Conservation (phyloP, 352 stramenopile genomes). For the Globisporangium cederbergense region DNA sequence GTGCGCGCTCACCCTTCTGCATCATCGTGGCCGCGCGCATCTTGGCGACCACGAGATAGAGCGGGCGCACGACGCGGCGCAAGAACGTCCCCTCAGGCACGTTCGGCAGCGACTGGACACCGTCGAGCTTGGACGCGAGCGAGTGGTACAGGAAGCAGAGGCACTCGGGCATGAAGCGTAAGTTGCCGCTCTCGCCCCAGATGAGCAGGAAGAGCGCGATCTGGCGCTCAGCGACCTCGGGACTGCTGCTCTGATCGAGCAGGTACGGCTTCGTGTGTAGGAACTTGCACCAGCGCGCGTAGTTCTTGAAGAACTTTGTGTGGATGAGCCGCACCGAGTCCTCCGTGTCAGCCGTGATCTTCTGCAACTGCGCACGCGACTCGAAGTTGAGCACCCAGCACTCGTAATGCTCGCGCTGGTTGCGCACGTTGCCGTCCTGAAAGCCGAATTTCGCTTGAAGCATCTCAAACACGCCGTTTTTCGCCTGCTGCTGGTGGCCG, state of each 20-base stretch:
- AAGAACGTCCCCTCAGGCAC: slow-evolving; percentile 72
- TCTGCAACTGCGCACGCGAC: slow-evolving; percentile 38
- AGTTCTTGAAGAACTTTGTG: slow-evolving; percentile 92
- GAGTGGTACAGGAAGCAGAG: slow-evolving; percentile 88
- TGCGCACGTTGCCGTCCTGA: slow-evolving; percentile 78
- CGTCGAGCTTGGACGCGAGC: slow-evolving; percentile 68
- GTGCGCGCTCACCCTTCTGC: slow-evolving; percentile 22
- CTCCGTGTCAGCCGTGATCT: slow-evolving; percentile 36
- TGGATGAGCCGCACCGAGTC: slow-evolving; percentile 82
- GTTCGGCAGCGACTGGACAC: slow-evolving; percentile 50
- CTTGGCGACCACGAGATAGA: slow-evolving; percentile 78
- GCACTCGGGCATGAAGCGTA: slow-evolving; percentile 89
- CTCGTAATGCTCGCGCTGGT: slow-evolving; percentile 86
- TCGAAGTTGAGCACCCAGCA: slow-evolving; percentile 84
- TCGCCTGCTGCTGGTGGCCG: slow-evolving; percentile 24
- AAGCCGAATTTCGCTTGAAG: slow-evolving; percentile 86
- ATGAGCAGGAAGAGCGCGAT: slow-evolving; percentile 83
- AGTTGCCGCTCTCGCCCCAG: slow-evolving; percentile 81
- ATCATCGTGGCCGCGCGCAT: slow-evolving; percentile 39
- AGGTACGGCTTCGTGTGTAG: slow-evolving; percentile 88
- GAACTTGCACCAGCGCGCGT: slow-evolving; percentile 94
- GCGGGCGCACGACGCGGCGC: slow-evolving; percentile 60
- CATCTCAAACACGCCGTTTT: slow-evolving; percentile 65
- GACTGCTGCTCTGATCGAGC: slow-evolving; percentile 25
- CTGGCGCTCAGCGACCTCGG: slow-evolving; percentile 45